These are phyloP conservation scores for Dendrocalamus latiflorus DNA, from an alignment of 202 grass and related monocot genomes.

Conservation along the genomic window DNA sequence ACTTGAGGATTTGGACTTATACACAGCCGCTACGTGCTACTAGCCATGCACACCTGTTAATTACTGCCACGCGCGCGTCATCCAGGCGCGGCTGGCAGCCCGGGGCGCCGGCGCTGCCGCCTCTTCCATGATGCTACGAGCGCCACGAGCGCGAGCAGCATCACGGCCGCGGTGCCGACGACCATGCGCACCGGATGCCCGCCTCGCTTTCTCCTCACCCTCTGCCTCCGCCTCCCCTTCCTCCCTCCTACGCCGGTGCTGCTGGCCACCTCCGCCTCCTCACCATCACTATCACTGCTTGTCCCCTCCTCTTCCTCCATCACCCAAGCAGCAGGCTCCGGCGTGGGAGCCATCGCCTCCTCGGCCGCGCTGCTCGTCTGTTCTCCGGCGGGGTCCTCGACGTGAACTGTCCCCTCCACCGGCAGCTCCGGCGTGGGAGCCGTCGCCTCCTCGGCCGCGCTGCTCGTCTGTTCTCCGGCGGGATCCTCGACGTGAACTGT, in stretches of 20 bases:
- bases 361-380: not conserved
- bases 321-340: no score
- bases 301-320: no score
- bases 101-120: not conserved
- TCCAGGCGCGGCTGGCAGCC: not conserved
- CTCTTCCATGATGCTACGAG: slow-evolving; percentile 22
- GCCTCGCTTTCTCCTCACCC: not conserved
- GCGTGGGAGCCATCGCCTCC: no score
- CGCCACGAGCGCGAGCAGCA: slow-evolving; percentile 37
- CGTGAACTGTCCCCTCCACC: no score
- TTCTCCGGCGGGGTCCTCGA: not conserved
- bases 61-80: not conserved
- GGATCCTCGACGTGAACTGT: no score
- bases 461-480: no score
- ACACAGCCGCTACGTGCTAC: not conserved
- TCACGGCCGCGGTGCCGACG: slow-evolving; percentile 14
- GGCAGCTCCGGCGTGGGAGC: no score
- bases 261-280: not conserved
- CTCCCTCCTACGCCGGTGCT: not conserved
- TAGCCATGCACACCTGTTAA: not conserved
- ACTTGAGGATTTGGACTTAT: not conserved
- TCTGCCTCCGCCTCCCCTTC: not conserved
- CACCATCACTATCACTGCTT: not conserved
- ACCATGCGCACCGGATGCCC: not conserved
- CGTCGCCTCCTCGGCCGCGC: no score